Conservation (phyloP, 78 protist genomes). For the Trichosphaerium sp. region DNA sequence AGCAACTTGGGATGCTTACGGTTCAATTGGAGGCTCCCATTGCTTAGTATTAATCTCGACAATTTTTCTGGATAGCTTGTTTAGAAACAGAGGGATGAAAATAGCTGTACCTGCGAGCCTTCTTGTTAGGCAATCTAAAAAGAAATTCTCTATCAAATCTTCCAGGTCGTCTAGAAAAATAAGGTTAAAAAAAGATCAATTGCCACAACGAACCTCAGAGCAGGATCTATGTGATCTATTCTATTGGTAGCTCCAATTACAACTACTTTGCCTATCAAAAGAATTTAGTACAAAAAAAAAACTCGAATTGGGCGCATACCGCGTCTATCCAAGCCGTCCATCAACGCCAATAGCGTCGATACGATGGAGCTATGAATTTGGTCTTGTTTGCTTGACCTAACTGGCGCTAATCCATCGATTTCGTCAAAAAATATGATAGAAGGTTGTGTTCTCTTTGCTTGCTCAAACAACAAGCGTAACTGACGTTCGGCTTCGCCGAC, state of each 20-base stretch:
- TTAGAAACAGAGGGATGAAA: no score
- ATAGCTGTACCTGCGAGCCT: no score
- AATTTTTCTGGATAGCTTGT: no score
- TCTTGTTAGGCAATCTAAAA: slow-evolving; percentile 60
- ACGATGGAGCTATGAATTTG: slow-evolving; percentile 75
- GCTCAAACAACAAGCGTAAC: slow-evolving; percentile 74
- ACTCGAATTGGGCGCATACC: no score
- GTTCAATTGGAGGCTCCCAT: slow-evolving; percentile 35
- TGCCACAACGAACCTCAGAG: no score
- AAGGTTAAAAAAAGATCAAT: no score
- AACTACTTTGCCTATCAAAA: slow-evolving; percentile 32
- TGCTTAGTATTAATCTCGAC: slow-evolving; percentile 56
- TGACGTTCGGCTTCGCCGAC: slow-evolving; percentile 92
- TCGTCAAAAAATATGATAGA: slow-evolving; percentile 89
- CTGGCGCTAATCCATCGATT: slow-evolving; percentile 75
- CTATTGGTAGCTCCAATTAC: slow-evolving; percentile 95
- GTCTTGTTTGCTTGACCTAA: slow-evolving; percentile 61
- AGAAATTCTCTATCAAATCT: slow-evolving; percentile 80
- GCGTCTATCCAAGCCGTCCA: slow-evolving; percentile 85
- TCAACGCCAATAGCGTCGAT: slow-evolving; percentile 76
- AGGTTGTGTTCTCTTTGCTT: slow-evolving; percentile 72
- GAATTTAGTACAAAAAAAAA: background rate
- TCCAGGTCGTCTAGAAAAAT: slow-evolving; percentile 80
- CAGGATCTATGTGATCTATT: slow-evolving; percentile 88
- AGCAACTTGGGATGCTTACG: background rate